Evolutionary conservation across 495 filamentous ascomycete genomes (phyloP).

Genomic region (Neurospora sp.): DNA sequence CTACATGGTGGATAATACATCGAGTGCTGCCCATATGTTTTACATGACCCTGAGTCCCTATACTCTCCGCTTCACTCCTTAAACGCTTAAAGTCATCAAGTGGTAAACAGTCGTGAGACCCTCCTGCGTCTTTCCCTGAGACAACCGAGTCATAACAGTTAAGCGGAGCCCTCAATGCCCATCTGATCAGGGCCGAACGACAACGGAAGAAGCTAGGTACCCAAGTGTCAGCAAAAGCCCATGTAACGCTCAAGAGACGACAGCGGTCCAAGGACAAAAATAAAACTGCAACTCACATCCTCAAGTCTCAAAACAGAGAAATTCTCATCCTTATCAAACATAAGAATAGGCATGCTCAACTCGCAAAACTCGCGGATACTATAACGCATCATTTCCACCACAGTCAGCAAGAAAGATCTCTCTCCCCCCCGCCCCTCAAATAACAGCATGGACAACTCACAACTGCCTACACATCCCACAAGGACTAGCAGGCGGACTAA

Average conservation of each 20-base stretch:
- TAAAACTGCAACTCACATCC: conserved; percentile 42
- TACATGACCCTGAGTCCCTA: background rate
- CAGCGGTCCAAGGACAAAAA: background rate
- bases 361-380: conserved; percentile 75
- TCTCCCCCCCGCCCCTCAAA: too few relatives aligned
- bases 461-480: conserved; percentile 64
- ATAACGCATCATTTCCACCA: background rate
- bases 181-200: conserved; percentile 62
- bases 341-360: conserved; percentile 64
- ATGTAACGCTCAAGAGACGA: background rate
- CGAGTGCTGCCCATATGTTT: background rate
- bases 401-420: background rate
- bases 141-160: background rate
- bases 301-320: conserved; percentile 63
- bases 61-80: background rate
- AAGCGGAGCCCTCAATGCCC: conserved; percentile 5
- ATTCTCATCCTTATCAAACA: conserved; percentile 71
- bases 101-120: background rate
- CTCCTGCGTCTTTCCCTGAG: background rate
- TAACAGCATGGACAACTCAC: conserved; percentile 24
- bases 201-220: conserved; percentile 50
- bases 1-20: background rate
- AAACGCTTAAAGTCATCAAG: background rate
- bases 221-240: background rate
- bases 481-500: conserved; percentile 56